Evolutionary conservation across 495 filamentous ascomycete genomes (phyloP), one percentile per base, ranked within the genome.

Genomic region (Darksidea phi): DNA sequence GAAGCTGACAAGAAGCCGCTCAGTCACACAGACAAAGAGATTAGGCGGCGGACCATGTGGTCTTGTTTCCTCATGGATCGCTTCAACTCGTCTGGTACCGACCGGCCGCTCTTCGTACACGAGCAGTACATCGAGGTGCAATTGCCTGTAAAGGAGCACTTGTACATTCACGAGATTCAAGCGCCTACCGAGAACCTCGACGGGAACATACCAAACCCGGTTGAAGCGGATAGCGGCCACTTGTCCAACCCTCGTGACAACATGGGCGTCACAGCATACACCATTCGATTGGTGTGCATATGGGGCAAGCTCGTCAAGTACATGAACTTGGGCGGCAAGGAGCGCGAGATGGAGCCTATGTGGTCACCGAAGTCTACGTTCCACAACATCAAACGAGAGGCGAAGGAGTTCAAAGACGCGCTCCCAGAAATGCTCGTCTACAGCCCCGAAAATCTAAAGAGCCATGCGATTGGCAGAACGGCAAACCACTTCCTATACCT

Each of bases 21-120:
- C 41, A 96, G 88, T 68, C 89, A 90, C 67, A 94, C 91, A 12
- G 94, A 98, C 73, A 85, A 89, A 34, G 94, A 98, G 71, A 96
- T 97, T 37, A 80, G 94, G 54, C 80, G 93, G 57, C 81, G 94
- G 53, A 95, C 90, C 5, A 97, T 98, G 93, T 98, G 94, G 94
- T 88, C 91, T 21, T 96, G 91, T 71, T 96, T 93, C 68, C 70
- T 95, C 60, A 96, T 98, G 94, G 94, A 98, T 72, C 85, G 93
- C 0, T 97, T 96, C 75, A 97, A 91, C 73, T 95, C 93, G 2
- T 96, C 92, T 2, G 94, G 94, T 13, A 96, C 92, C 25, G 91
- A 96, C 67, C 83, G 94, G 52, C 94, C 94, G 49, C 88, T 88
- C n/a, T 93, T 95, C 67, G 88, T 92, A 34, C 86, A 89, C 64